Base-by-base conservation (phyloP, 164 flowering plant species). In the Vitis riparia region DNA sequence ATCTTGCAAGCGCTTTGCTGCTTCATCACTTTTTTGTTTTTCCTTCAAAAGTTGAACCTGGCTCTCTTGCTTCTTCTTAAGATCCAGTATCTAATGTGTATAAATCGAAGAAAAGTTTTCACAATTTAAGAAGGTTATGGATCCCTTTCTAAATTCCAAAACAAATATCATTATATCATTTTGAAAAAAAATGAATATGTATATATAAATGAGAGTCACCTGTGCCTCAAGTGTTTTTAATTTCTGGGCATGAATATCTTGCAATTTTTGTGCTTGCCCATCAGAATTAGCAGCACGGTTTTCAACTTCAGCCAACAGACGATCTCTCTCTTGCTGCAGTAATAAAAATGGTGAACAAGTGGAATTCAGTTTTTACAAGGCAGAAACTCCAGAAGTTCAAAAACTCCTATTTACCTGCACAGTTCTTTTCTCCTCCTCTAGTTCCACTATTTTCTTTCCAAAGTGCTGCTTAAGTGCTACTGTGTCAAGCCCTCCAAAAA, bases 1-100 rank as follows among this genome's bases (percentile, higher is more conserved):
- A 60, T 93, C 98, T 78, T 96, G 98, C 59, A 96, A 76, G 50
- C 91, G 74, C 77, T 86, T 93, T 37, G 99, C 91, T 64, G 95
- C 99, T 78, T 96, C 98, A 80, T 96, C 97, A 86, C 97, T 93
- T 77, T 88, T 91, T 76, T 93, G 97, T 78, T 96, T 96, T 83
- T 93, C 97, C 85, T 89, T 93, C 63, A 92, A 74, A 70, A 93
- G 86, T 75, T 90, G 97, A 77, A 92, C 97, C 74, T 96, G 98
- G 80, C 75, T 91, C 81, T 96, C 99, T 82, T 96, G 97, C 71
- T 93, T 96, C 85, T 91, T 96, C 83, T 88, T 96, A 27, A 96
- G 94, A 82, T 96, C 98, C 80, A 76, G 80, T 76, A 95, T 93
- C 99, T 92, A 79, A 65, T 53, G 10, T 12, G 27, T 19, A 55